Percentiles rank a stretch among this genome's conserved stretches.
Evolutionary conservation across 2,329 filamentous ascomycete genomes (phyloP).

Genomic region (Botrytis paeoniae): DNA sequence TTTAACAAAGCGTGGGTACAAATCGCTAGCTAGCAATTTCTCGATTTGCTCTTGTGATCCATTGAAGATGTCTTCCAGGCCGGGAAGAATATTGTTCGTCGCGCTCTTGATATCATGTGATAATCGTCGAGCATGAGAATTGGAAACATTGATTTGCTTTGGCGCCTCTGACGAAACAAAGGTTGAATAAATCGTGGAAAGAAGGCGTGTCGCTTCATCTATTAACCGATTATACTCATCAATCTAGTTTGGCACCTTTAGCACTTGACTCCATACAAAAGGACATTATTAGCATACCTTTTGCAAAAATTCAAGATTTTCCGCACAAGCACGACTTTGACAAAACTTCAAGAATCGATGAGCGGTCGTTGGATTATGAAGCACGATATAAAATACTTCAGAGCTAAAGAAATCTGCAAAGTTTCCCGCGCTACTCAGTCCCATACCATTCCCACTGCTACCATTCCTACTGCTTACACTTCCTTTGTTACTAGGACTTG

Average conservation of each 20-base stretch:
- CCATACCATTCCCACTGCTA: conserved; percentile 6
- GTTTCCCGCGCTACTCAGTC: conserved; percentile 4
- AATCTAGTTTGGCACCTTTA: conserved; percentile 33
- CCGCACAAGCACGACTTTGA: conserved; percentile 45
- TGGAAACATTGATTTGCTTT: conserved; percentile 32
- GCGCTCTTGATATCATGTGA: conserved; percentile 28
- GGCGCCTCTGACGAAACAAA: conserved; percentile 41
- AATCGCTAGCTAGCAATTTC: conserved; percentile 43
- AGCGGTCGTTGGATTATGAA: conserved; percentile 48
- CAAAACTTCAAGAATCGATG: conserved; percentile 50
- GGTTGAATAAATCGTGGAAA: conserved; percentile 46
- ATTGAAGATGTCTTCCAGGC: conserved; percentile 39
- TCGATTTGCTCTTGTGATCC: conserved; percentile 45
- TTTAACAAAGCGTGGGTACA: conserved; percentile 53
- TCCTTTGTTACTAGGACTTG: conserved; percentile 5
- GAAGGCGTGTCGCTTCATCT: conserved; percentile 45
- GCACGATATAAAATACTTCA: conserved; percentile 50
- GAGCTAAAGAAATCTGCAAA: conserved; percentile 49
- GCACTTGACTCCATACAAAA: neutral
- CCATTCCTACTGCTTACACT: conserved; percentile 8
- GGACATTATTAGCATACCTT: conserved; percentile 41
- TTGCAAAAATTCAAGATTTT: conserved; percentile 52
- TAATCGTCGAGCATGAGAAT: conserved; percentile 24
- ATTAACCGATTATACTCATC: conserved; percentile 47
- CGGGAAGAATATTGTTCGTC: conserved; percentile 35